phyloP scores from a whole-genome alignment of 2,329 filamentous ascomycete genomes.

The Emericellopsis cladophorae region DNA sequence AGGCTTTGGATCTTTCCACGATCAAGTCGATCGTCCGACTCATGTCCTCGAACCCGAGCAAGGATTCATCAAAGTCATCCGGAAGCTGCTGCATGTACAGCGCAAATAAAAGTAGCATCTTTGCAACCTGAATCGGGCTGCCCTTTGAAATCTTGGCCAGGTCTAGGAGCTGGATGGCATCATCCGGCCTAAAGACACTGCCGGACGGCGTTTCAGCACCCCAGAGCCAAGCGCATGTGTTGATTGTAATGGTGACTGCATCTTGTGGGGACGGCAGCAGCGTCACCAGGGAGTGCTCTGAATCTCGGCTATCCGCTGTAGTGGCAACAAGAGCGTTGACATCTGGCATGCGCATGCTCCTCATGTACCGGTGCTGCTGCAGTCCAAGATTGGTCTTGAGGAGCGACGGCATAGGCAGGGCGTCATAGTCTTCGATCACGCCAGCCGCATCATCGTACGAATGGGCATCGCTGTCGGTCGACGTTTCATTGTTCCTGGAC shows the following conservation, averaged over 20 bases:
- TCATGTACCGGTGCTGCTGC: constrained; percentile 4
- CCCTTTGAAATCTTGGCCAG: background rate
- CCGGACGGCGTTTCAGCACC: background rate
- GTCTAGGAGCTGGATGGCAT: background rate
- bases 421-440: constrained; percentile 4
- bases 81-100: background rate
- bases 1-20: background rate
- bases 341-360: background rate
- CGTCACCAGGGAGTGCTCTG: background rate
- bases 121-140: background rate
- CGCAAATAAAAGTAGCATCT: background rate
- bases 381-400: constrained; percentile 5
- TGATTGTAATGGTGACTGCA: background rate
- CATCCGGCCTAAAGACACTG: background rate
- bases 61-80: background rate
- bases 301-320: background rate
- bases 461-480: background rate
- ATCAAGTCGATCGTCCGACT: background rate
- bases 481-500: background rate
- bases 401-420: constrained; percentile 4
- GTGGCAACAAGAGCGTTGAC: background rate
- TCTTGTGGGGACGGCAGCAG: background rate
- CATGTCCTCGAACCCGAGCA: background rate
- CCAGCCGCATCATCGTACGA: background rate
- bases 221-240: background rate